Evolutionary conservation across 2,329 filamentous ascomycete genomes (phyloP).

Genomic region (Anisogramma anomala): DNA sequence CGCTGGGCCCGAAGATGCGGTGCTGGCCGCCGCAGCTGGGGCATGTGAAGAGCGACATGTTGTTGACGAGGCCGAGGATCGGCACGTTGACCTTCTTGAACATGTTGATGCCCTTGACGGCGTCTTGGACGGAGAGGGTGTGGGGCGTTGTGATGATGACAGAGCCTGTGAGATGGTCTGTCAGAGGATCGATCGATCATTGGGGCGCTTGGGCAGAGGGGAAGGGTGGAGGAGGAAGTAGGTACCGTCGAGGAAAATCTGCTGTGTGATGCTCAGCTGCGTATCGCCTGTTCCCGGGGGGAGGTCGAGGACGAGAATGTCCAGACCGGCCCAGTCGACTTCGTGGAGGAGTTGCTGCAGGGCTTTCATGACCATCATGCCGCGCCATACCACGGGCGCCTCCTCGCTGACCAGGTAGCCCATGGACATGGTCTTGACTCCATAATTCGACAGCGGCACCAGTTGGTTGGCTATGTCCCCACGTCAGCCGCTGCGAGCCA

Average conservation of each 20-base stretch:
- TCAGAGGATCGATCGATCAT: not conserved
- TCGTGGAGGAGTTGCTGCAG: constrained; percentile 91
- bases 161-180: constrained; percentile 39
- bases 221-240: constrained; percentile 10
- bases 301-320: constrained; percentile 79
- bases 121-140: constrained; percentile 83
- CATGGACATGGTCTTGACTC: constrained; percentile 97
- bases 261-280: constrained; percentile 92
- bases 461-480: constrained; percentile 57
- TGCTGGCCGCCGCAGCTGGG: constrained; percentile 65
- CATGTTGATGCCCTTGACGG: constrained; percentile 83
- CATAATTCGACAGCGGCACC: constrained; percentile 83
- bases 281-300: constrained; percentile 93
- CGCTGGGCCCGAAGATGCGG: constrained; percentile 59
- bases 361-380: constrained; percentile 95
- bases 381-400: constrained; percentile 85
- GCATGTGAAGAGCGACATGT: constrained; percentile 79
- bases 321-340: constrained; percentile 83
- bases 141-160: constrained; percentile 90
- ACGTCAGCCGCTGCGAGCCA: not conserved
- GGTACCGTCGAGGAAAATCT: constrained; percentile 73
- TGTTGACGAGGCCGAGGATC: constrained; percentile 78
- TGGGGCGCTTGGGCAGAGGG: not conserved
- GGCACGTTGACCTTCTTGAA: constrained; percentile 76
- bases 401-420: constrained; percentile 75